Evolutionary conservation across 495 filamentous ascomycete species (phyloP), one percentile per base, ranked within the genome.

Genomic region (Pseudevernia furfuracea): DNA sequence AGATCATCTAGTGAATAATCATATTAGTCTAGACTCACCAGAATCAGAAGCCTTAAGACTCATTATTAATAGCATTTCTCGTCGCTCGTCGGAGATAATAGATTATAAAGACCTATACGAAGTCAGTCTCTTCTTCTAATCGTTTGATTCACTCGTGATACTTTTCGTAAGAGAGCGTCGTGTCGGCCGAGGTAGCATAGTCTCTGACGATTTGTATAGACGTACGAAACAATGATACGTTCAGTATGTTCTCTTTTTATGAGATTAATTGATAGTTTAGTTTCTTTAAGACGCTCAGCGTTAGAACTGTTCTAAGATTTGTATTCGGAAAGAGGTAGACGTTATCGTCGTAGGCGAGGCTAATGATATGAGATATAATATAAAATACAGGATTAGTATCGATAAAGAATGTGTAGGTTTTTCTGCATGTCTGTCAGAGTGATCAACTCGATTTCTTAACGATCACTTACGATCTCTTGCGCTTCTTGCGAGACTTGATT

Each of bases 21-120:
- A 41, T 37, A 14, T 38, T 59, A 37, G 25, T 21, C 37, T 14
- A 49, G 37, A 3, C 23, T 59, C 3, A 30, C 11, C n/a, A 7
- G 28, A 37, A 52, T 28, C 28, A 55, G 37, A 58, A 58, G 10
- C 1, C 46, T 52, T 14, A 60, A 9, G 41, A 41, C 21, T 66
- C 37, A 70, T 60, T 25, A 46, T 68, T 67, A 32, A 70, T 68
- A 6, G 59, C 53, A 60, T 70, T 70, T 41, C 28, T 63, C 21
- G 38, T 60, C 41, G 53, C 66, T 46, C 60, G 55, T 34, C 55
- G 66, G 17, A 70, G 60, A 62, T 38, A 70, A 61, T 70, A 70
- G 14, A 37, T 68, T 21, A 58, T 68, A 11, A 70, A 56, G 23
- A 64, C 48, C n/a, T 68, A 44, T 15, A 66, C 21, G 53, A 70